Conservation (phyloP, 1,284 basidiomycete genomes). For the Microbotryum lychnidis-dioicae region DNA sequence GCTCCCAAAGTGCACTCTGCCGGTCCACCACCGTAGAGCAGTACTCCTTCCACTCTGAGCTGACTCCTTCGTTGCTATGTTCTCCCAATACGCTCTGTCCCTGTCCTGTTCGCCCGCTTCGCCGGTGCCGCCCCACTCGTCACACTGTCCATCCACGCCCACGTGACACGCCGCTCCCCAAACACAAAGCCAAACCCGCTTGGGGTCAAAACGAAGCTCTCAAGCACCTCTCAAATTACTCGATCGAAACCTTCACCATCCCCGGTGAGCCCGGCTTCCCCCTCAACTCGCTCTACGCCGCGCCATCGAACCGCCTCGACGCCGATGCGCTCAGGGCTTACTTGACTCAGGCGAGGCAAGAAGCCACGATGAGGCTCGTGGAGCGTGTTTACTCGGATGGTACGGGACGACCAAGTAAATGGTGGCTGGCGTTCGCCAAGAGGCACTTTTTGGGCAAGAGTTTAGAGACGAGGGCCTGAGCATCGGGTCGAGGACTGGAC, state of each 20-base stretch:
- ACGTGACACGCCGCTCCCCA: too few species aligned
- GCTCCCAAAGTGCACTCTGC: too few species aligned
- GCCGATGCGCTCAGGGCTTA: slow-evolving; percentile 83
- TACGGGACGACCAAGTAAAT: slow-evolving; percentile 87
- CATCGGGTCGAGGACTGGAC: too few species aligned
- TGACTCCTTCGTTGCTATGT: too few species aligned
- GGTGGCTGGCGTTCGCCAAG: slow-evolving; percentile 98
- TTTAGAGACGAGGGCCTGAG: slow-evolving; percentile 45
- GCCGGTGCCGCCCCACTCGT: too few species aligned
- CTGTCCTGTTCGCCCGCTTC: too few species aligned
- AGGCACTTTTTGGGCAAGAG: slow-evolving; percentile 89
- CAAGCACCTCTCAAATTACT: slow-evolving; percentile 81
- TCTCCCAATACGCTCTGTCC: too few species aligned
- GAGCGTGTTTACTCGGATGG: slow-evolving; percentile 78
- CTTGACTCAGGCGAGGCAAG: slow-evolving; percentile 84
- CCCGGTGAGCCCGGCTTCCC: slow-evolving; percentile 95
- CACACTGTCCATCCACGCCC: too few species aligned
- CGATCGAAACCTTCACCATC: slow-evolving; percentile 84
- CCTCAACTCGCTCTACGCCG: slow-evolving; percentile 82
- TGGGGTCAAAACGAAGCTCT: slow-evolving; percentile 61
- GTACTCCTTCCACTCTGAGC: too few species aligned
- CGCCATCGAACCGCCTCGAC: slow-evolving; percentile 68
- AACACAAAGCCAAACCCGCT: slow-evolving; percentile 3
- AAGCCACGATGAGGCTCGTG: slow-evolving; percentile 74
- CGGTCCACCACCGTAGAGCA: too few species aligned